Conservation (phyloP, 805 yeast species). For the Clavispora phyllophila region DNA sequence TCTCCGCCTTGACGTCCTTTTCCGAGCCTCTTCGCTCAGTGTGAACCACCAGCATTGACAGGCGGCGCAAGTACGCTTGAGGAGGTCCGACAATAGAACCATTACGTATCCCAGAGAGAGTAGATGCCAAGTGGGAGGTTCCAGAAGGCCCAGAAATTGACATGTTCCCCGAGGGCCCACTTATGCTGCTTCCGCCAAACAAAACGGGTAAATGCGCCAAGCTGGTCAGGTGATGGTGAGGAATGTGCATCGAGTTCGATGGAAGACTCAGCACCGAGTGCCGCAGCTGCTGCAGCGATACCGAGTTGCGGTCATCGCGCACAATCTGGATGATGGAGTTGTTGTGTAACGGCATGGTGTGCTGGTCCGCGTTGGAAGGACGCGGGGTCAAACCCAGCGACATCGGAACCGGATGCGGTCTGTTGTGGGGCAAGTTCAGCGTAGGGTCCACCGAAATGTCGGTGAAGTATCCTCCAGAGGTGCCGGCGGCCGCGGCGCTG, state of each 20-base stretch:
- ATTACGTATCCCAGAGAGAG: conserved; percentile 36
- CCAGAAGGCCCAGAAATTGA: conserved; percentile 35
- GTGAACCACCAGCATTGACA: conserved; percentile 11
- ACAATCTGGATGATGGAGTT: conserved; percentile 39
- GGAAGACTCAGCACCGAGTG: conserved; percentile 40
- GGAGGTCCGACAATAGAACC: conserved; percentile 31
- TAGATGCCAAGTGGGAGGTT: conserved; percentile 26
- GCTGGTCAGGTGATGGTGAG: conserved; percentile 39
- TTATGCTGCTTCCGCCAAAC: conserved; percentile 37
- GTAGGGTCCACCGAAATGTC: conserved; percentile 42
- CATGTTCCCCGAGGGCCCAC: conserved; percentile 37
- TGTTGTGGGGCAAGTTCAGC: conserved; percentile 41
- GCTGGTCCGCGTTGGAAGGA: conserved; percentile 11
- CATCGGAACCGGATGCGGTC: conserved; percentile 25
- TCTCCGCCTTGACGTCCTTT: conserved; percentile 2
- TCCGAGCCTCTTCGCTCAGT: conserved; percentile 10
- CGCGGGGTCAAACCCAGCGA: conserved; percentile 14
- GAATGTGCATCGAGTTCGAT: conserved; percentile 42
- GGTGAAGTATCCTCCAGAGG: conserved; percentile 40
- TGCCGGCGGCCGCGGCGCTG: conserved; percentile 21
- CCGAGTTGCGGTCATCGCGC: conserved; percentile 34
- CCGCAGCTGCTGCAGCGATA: conserved; percentile 25
- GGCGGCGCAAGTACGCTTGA: conserved; percentile 14
- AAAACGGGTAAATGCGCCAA: conserved; percentile 40
- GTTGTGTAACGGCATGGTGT: conserved; percentile 20